phyloP scores from a whole-genome alignment of 73 alveolate genomes.

The Tetrahymena elliotti region DNA sequence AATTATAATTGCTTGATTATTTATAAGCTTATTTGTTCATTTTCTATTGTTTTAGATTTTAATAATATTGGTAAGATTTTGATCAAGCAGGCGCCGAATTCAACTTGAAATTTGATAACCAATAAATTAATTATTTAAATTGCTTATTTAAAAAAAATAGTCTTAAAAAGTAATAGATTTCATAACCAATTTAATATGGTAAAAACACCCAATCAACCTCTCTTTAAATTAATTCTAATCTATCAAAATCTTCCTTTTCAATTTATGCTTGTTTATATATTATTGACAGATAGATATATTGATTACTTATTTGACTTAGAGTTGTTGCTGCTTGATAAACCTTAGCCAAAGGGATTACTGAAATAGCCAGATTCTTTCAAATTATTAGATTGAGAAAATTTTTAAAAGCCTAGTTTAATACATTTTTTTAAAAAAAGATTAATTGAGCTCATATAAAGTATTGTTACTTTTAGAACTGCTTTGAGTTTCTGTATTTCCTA shows the following conservation, averaged over 20 bases:
- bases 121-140: too few relatives aligned
- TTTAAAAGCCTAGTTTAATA: background rate
- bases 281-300: too few relatives aligned
- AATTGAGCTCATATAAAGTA: too few relatives aligned
- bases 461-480: background rate
- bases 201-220: background rate
- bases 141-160: too few relatives aligned
- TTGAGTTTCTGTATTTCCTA: background rate
- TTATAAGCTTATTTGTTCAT: background rate
- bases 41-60: background rate
- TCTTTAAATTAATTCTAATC: too few relatives aligned
- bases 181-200: too few relatives aligned
- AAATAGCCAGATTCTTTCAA: background rate
- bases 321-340: background rate
- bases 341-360: background rate
- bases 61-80: too few relatives aligned
- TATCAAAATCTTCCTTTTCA: background rate
- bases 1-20: background rate
- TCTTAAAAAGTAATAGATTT: too few relatives aligned
- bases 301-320: background rate
- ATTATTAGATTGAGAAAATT: background rate
- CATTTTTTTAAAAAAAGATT: background rate
- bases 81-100: background rate
- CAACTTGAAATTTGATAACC: background rate
- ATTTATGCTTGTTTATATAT: background rate